Evolutionary conservation across 1,284 basidiomycete genomes (phyloP).

Genomic region (Ustilago loliicola): DNA sequence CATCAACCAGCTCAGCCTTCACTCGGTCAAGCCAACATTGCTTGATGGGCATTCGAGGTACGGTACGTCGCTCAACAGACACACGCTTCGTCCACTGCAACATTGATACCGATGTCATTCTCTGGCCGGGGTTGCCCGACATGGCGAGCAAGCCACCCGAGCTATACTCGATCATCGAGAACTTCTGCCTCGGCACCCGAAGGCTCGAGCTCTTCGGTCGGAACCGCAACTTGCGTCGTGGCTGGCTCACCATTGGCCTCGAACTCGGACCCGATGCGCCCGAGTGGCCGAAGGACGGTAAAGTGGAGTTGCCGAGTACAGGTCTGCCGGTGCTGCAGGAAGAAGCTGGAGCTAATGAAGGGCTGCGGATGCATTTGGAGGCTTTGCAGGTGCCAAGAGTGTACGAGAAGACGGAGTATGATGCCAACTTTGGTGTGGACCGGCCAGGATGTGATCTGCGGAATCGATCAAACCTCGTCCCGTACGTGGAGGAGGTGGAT

Average conservation of each 20-base stretch:
- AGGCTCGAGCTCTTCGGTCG: constrained; percentile 91
- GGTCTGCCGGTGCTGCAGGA: constrained; percentile 20
- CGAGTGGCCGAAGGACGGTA: constrained; percentile 28
- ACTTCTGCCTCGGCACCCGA: constrained; percentile 94
- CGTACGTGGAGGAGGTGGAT: constrained; percentile 57
- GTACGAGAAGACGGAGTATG: constrained; percentile 55
- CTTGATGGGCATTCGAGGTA: constrained; percentile 97
- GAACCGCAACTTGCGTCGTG: constrained; percentile 80
- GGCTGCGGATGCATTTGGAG: constrained; percentile 15
- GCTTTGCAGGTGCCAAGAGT: constrained; percentile 33
- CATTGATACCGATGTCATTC: constrained; percentile 94
- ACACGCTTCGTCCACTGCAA: constrained; percentile 98
- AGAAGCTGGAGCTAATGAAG: not conserved
- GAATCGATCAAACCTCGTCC: constrained; percentile 61
- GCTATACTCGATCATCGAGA: constrained; percentile 94
- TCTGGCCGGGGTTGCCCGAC: constrained; percentile 82
- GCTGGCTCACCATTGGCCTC: constrained; percentile 88
- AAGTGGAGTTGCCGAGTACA: constrained; percentile 15
- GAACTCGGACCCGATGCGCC: constrained; percentile 60
- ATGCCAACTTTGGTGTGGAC: constrained; percentile 59
- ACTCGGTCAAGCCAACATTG: constrained; percentile 78
- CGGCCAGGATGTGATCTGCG: constrained; percentile 58
- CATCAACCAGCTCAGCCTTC: constrained; percentile 50
- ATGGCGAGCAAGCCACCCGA: constrained; percentile 90
- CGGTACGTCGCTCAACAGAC: constrained; percentile 92